Conservation (phyloP, 805 yeast genomes). For the Yamadazyma philogaea region DNA sequence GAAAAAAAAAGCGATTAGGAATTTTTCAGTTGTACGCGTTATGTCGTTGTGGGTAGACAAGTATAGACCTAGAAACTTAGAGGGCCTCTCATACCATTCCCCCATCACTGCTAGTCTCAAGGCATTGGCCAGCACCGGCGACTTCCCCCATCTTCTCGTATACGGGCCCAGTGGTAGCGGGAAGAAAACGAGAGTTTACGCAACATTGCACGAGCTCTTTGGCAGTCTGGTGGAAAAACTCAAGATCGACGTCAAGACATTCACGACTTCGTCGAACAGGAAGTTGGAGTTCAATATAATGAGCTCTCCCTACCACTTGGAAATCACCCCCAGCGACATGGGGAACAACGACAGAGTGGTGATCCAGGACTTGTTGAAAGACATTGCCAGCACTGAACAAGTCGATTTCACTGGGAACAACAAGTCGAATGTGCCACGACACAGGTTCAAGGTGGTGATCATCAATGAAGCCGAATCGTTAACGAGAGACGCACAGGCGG, state of each 20-base stretch:
- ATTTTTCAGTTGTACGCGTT: not conserved
- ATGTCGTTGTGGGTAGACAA: constrained; percentile 98
- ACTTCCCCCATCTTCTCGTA: constrained; percentile 87
- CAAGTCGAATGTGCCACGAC: constrained; percentile 28
- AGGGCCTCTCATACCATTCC: constrained; percentile 62
- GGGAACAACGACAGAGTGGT: constrained; percentile 95
- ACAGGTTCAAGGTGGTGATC: constrained; percentile 73
- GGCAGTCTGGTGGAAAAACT: constrained; percentile 76
- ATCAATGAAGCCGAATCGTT: constrained; percentile 90
- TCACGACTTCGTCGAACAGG: constrained; percentile 67
- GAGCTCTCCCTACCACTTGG: constrained; percentile 88
- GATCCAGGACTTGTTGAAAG: constrained; percentile 89
- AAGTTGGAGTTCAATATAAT: constrained; percentile 90
- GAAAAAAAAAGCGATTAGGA: not conserved
- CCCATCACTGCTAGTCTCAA: constrained; percentile 60
- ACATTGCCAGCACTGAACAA: constrained; percentile 92
- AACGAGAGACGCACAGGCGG: constrained; percentile 93
- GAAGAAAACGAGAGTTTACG: constrained; percentile 87
- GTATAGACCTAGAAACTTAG: constrained; percentile 72
- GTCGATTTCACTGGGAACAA: constrained; percentile 65
- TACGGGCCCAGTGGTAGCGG: constrained; percentile 98
- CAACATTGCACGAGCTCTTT: constrained; percentile 73
- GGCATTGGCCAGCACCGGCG: constrained; percentile 66
- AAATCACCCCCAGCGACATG: constrained; percentile 95
- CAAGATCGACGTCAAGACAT: constrained; percentile 86